Evolutionary conservation across 192 early-diverging fungal genomes (phyloP), one percentile per base, ranked within the genome.

Genomic region (Spinellus fusiger): DNA sequence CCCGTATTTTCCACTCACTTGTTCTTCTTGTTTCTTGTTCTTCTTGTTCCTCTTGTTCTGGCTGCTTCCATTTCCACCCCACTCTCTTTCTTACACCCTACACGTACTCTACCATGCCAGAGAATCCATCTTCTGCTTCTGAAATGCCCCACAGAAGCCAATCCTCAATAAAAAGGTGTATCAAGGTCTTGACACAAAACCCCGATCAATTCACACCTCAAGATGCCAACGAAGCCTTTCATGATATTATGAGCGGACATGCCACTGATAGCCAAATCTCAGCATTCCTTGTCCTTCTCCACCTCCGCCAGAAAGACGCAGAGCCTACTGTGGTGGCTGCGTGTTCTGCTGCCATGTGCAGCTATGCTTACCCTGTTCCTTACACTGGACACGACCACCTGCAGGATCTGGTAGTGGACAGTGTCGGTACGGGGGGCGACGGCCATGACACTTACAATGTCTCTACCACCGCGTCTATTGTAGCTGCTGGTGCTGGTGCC

Each of bases 371-470:
- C 6, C 69, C 67, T 7, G 76, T 94, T 5, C 52, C 73, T 23
- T 79, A 89, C 33, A 73, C 75, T 5, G 53, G 67, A 0, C 66
- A 83, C 27, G 57, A 62, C 1, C 69, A 75, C 23, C 65, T 70
- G 23, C 73, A 67, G 46, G 79, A 61, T 28, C 73, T 76, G 47
- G 64, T 93, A 6, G 85, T 87, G 2, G 95, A 98, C 65, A 95
- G 96, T 72, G 94, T 98, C 3, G 96, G 96, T 4, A 98, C 96
- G 1, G 96, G 96, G n/a, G 96, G 96, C 8, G 96, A 98, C 77
- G 95, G 95, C 15, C 90, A 93, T 67, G 83, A 97, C 72, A 98
- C 96, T 18, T 98, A 95, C 69, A 98, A 98, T 66, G 94, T 97
- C 13, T 91, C 88, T 1, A 98, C 96, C 0, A 92, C 96, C 0